Evolutionary conservation across 2,329 filamentous ascomycete species (phyloP).

Genomic region (Neobulgaria alba): DNA sequence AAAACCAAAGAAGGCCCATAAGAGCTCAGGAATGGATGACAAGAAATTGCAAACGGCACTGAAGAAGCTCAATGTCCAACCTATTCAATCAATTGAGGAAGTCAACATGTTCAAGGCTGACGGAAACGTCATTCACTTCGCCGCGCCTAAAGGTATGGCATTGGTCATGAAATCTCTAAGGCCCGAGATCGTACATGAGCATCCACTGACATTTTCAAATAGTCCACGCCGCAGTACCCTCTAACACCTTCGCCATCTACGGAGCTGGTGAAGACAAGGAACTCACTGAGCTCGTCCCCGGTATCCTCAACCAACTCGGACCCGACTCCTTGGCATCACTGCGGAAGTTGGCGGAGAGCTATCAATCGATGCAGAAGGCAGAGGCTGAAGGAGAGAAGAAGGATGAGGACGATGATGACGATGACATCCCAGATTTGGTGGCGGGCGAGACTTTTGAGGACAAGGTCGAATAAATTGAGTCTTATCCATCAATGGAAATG

Average conservation of each 20-base stretch:
- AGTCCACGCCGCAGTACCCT: slow-evolving; percentile 95
- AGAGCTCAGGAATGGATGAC: slow-evolving; percentile 89
- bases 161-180: not conserved
- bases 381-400: slow-evolving; percentile 69
- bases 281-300: slow-evolving; percentile 97
- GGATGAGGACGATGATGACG: slow-evolving; percentile 60
- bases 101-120: slow-evolving; percentile 99
- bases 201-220: slow-evolving; percentile 8
- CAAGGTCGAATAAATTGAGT: slow-evolving; percentile 48
- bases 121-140: slow-evolving; percentile 99
- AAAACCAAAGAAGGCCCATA: slow-evolving; percentile 97
- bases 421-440: slow-evolving; percentile 95
- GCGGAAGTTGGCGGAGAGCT: slow-evolving; percentile 97
- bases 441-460: slow-evolving; percentile 97
- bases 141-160: slow-evolving; percentile 77
- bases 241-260: slow-evolving; percentile 99
- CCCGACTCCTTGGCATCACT: slow-evolving; percentile 96
- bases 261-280: slow-evolving; percentile 99
- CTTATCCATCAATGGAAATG: not conserved
- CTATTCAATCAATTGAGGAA: slow-evolving; percentile 98
- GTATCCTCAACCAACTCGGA: slow-evolving; percentile 98
- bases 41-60: slow-evolving; percentile 97
- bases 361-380: slow-evolving; percentile 97
- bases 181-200: too few relatives aligned
- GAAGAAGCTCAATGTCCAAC: slow-evolving; percentile 99